Base-by-base conservation (phyloP, 805 yeast species). In the Starmerella lactis-condensi region DNA sequence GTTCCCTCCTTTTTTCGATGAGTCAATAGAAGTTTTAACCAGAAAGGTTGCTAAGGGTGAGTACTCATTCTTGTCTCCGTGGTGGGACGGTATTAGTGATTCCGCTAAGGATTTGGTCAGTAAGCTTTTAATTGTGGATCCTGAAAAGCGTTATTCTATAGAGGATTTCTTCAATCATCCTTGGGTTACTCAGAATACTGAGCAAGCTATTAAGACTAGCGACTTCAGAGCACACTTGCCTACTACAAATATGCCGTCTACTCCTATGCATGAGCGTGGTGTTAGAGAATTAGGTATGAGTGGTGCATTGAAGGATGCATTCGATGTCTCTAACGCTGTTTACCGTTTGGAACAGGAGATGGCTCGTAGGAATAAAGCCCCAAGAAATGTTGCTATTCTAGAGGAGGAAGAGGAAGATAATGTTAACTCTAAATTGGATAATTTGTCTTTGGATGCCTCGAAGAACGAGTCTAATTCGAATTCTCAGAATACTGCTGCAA, bases 1-100 rank as follows among this genome's bases (percentile, higher is more conserved):
- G 3, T 89, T 89, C 56, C 98, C 98, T 1, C 98, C 98, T 4
- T 89, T 89, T 50, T 89, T 82, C 53, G 91, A 79, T 48, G 89
- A 77, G 47, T 58, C 72, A 36, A 73, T 74, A 38, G 83, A 75
- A 36, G 61, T 65, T 2, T 60, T 77, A 37, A 76, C 91, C 4
- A 75, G 69, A 41, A 75, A 76, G 43, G 83, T 77, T 15, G 78
- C 83, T n/a, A 60, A 58, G 37, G 91, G 89, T 22, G 75, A 75
- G 47, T 77, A 64, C 50, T 70, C 76, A 9, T 77, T 77, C 43
- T 56, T 77, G 42, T 59, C 69, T 22, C 91, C 91, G 2, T 77
- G 91, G 91, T 77, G 91, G 91, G 91, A 77, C 51, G 89, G 77
- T 41, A 74, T 77, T 22, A 64, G 74, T 29, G 47, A 43, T 22